phyloP scores from a whole-genome alignment of 768 basidiomycete species.

The Xerocomellus intermedius region DNA sequence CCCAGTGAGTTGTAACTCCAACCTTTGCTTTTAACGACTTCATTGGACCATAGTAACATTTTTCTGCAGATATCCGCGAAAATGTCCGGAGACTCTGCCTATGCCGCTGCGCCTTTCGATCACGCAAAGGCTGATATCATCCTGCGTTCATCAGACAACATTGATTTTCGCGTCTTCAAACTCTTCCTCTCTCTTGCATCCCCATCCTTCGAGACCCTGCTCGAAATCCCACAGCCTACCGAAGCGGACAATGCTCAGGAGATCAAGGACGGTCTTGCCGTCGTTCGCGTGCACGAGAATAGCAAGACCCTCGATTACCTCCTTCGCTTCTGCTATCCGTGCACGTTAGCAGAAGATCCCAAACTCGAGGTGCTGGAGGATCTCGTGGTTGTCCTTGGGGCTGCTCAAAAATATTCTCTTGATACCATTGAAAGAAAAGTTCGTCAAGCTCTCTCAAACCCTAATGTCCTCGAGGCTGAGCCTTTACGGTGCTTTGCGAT shows the following conservation, averaged over 20 bases:
- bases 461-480: slow-evolving; percentile 15
- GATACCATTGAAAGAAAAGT: slow-evolving; percentile 15
- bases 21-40: background rate
- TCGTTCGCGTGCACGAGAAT: slow-evolving; percentile 21
- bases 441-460: slow-evolving; percentile 19
- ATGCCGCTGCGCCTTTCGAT: slow-evolving; percentile 22
- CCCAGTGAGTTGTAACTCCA: background rate
- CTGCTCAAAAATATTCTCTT: slow-evolving; percentile 18
- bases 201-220: slow-evolving; percentile 33
- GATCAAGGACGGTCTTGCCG: slow-evolving; percentile 16
- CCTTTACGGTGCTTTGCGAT: slow-evolving; percentile 34
- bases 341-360: slow-evolving; percentile 21
- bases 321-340: slow-evolving; percentile 30
- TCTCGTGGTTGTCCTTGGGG: slow-evolving; percentile 7
- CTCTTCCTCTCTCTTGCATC: slow-evolving; percentile 35
- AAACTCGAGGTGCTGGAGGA: slow-evolving; percentile 11
- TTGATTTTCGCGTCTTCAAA: slow-evolving; percentile 34
- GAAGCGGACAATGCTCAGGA: slow-evolving; percentile 7
- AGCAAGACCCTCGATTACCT: slow-evolving; percentile 24
- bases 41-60: background rate
- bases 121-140: slow-evolving; percentile 24
- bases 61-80: background rate
- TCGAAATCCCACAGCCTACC: slow-evolving; percentile 29
- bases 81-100: background rate
- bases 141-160: slow-evolving; percentile 25